Evolutionary conservation across 108 stramenopile genomes (phyloP).

Genomic region (Stephanodiscus triporus): DNA sequence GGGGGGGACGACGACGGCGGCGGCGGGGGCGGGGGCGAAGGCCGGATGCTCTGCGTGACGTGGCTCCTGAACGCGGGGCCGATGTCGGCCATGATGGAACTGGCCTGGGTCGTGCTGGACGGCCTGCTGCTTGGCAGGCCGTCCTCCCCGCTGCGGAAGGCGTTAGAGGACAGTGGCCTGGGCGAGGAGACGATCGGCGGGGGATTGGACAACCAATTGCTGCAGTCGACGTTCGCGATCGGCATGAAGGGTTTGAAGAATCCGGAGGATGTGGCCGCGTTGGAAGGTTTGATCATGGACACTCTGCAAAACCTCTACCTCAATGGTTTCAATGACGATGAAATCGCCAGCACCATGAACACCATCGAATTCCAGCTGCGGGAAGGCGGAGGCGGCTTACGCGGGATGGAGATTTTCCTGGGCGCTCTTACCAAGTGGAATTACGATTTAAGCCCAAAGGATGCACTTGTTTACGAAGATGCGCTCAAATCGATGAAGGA

Average conservation of each 20-base stretch:
- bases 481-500: slow-evolving; percentile 76
- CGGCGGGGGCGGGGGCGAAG: slow-evolving; percentile 10
- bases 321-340: slow-evolving; percentile 81
- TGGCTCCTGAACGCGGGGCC: slow-evolving; percentile 88
- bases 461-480: slow-evolving; percentile 66
- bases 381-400: slow-evolving; percentile 77
- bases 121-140: slow-evolving; percentile 78
- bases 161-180: slow-evolving; percentile 44
- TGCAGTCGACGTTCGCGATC: slow-evolving; percentile 75
- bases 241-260: slow-evolving; percentile 79
- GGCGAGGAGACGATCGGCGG: slow-evolving; percentile 67
- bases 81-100: slow-evolving; percentile 64
- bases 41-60: slow-evolving; percentile 78
- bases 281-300: slow-evolving; percentile 61
- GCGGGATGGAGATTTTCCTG: slow-evolving; percentile 84
- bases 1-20: slow-evolving; percentile 5
- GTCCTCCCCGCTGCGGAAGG: slow-evolving; percentile 62
- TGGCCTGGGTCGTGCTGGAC: slow-evolving; percentile 82
- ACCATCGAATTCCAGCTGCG: slow-evolving; percentile 80
- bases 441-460: slow-evolving; percentile 75
- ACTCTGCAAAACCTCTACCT: slow-evolving; percentile 61
- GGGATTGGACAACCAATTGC: slow-evolving; percentile 62
- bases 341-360: slow-evolving; percentile 82
- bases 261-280: slow-evolving; percentile 48
- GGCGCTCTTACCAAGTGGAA: slow-evolving; percentile 84